A percentile compares a stretch with the other conserved stretches of the same genome.
These are phyloP conservation scores for Yamadazyma akitaensis DNA, from an alignment of 805 yeast species.

Conservation along the genomic window DNA sequence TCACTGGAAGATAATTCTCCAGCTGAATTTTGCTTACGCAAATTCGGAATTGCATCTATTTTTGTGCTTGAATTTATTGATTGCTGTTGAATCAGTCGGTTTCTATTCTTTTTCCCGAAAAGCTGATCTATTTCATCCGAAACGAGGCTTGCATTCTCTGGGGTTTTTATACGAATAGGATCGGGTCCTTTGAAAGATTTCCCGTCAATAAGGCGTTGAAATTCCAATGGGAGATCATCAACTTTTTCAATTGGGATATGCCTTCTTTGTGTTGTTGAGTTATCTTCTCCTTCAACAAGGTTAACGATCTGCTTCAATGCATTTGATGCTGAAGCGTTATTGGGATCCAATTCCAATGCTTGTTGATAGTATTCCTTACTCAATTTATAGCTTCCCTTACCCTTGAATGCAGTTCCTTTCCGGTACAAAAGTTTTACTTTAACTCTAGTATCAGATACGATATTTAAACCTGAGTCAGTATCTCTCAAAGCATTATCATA, in stretches of 20 bases:
- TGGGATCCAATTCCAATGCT: slow-evolving; percentile 42
- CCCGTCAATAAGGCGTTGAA: slow-evolving; percentile 10
- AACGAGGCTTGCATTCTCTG: background rate
- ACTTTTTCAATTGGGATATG: slow-evolving; percentile 40
- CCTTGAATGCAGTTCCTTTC: slow-evolving; percentile 39
- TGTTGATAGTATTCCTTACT: slow-evolving; percentile 28
- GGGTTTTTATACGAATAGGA: background rate
- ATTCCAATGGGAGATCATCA: slow-evolving; percentile 41
- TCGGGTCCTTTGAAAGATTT: background rate
- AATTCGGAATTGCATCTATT: too few species aligned
- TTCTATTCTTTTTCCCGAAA: slow-evolving; percentile 10
- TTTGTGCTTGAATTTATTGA: background rate
- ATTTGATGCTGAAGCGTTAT: slow-evolving; percentile 34
- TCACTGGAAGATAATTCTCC: background rate
- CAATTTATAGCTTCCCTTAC: slow-evolving; percentile 19
- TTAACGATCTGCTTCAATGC: slow-evolving; percentile 26
- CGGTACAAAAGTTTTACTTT: slow-evolving; percentile 52
- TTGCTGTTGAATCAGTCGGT: background rate
- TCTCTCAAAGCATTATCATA: slow-evolving; percentile 49
- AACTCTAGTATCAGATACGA: slow-evolving; percentile 28
- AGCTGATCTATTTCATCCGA: slow-evolving; percentile 17
- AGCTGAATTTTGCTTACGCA: too few species aligned
- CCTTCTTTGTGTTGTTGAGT: background rate
- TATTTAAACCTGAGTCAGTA: slow-evolving; percentile 47
- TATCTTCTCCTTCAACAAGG: slow-evolving; percentile 1